These are phyloP conservation scores for Pestalotiopsis sp. DNA, from an alignment of 2,329 filamentous ascomycete genomes.

Conservation along the genomic window DNA sequence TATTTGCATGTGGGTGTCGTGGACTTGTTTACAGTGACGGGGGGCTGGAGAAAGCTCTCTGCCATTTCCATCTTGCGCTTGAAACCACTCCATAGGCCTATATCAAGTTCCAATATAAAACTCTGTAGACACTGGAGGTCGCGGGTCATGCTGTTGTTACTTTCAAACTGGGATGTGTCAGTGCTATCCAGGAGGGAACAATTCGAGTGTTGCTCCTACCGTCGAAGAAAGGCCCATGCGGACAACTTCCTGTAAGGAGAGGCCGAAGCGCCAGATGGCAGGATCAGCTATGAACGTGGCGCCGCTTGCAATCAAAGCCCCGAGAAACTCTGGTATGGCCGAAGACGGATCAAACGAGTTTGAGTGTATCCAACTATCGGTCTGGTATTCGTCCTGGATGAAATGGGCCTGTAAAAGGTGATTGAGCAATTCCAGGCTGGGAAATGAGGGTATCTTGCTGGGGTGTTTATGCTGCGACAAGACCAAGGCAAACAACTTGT, in stretches of 20 bases:
- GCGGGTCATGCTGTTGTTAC: constrained; percentile 51
- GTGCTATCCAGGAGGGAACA: constrained; percentile 26
- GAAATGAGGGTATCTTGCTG: constrained; percentile 26
- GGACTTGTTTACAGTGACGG: constrained; percentile 44
- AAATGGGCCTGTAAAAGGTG: constrained; percentile 30
- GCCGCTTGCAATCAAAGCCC: constrained; percentile 25
- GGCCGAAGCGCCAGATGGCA: constrained; percentile 30
- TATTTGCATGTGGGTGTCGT: too few relatives aligned
- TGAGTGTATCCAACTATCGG: constrained; percentile 29
- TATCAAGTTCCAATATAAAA: constrained; percentile 50
- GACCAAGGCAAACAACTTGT: constrained; percentile 30
- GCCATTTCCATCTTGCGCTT: constrained; percentile 62
- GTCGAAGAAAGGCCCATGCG: constrained; percentile 26
- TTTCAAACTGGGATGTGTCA: constrained; percentile 41
- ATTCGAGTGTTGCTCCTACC: constrained; percentile 26
- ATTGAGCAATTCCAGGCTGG: constrained; percentile 30
- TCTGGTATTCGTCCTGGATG: constrained; percentile 29
- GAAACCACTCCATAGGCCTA: constrained; percentile 62
- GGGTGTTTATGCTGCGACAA: constrained; percentile 25
- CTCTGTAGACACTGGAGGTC: constrained; percentile 55
- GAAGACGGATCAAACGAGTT: constrained; percentile 28
- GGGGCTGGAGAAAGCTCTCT: constrained; percentile 57
- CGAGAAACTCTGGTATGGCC: constrained; percentile 27
- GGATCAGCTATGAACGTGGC: constrained; percentile 28
- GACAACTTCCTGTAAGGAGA: constrained; percentile 48